Evolutionary conservation across 805 yeast species (phyloP), one percentile per base, ranked within the genome.

Genomic region (Scheffersomyces lignosus): DNA sequence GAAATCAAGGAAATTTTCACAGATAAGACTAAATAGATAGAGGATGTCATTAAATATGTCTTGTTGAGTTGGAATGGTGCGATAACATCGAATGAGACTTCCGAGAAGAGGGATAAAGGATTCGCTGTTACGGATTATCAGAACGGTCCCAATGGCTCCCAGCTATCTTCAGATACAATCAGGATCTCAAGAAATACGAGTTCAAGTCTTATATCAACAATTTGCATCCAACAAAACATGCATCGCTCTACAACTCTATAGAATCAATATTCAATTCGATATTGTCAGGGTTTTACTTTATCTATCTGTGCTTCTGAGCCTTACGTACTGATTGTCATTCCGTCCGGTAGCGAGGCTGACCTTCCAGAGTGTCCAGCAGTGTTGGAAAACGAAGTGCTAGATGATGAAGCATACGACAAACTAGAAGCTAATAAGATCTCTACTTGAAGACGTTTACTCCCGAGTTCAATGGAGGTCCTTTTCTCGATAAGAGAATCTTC

Each of bases 191-290:
- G 12, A 43, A 37, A 8, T 62, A 47, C 36, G 35, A 38, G 12
- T 44, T 65, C 31, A 31, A 28, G 3, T 66, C 73, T 2, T 69
- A 67, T 42, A 69, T 69, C 41, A 69, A 69, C 45, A 69, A 68
- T 39, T 50, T 69, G 36, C 66, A 69, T 32, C 72, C 73, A n/a
- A 33, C 40, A 1, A 42, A 47, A 28, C 47, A 41, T 38, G 26
- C 41, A 13, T 40, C 36, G 1, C 43, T 69, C 16, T 69, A 69
- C 42, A 12, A 24, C 1, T 31, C 51, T 2, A 61, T 69, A 29
- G 68, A 45, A 13, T 36, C 46, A 0, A 47, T 69, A 2, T 65
- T 69, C 43, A 56, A 56, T 27, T 24, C 17, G 3, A 34, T 48
- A 10, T 14, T 63, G 6, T 70, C 71, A 4, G 71, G 64, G 0